Conservation (phyloP, 2,329 filamentous ascomycete genomes). For the Sporothrix mexicana region DNA sequence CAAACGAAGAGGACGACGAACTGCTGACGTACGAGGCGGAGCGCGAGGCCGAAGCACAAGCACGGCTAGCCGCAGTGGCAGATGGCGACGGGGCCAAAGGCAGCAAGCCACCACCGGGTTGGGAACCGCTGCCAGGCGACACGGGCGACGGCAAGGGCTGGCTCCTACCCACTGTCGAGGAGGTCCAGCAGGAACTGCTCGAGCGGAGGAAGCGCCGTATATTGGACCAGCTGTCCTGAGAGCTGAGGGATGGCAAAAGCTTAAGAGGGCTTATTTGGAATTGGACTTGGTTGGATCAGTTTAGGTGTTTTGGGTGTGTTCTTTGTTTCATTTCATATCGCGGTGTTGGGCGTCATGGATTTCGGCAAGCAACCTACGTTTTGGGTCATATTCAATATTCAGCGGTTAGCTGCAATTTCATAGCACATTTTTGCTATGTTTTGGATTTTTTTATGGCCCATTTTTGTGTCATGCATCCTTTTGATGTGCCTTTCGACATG, state of each 20-base stretch:
- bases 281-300: neutral
- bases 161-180: constrained; percentile 83
- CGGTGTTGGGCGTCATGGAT: constrained; percentile 4
- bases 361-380: neutral
- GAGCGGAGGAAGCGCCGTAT: constrained; percentile 83
- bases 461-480: too few species aligned
- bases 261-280: neutral
- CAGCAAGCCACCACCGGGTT: constrained; percentile 67
- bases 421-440: too few species aligned
- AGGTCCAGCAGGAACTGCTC: constrained; percentile 93
- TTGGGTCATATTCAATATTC: neutral
- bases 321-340: neutral
- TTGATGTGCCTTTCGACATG: neutral
- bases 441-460: neutral
- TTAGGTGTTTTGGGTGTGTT: neutral
- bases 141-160: constrained; percentile 80
- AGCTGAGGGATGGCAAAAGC: neutral
- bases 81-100: constrained; percentile 38
- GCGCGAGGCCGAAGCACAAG: constrained; percentile 82
- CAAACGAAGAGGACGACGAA: constrained; percentile 86
- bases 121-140: constrained; percentile 88
- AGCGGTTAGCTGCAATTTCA: neutral
- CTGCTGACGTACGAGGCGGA: constrained; percentile 79
- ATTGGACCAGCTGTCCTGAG: constrained; percentile 67
- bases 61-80: constrained; percentile 65